Evolutionary conservation across 371 early-diverging fungal genomes (phyloP).

Genomic region (Scutellospora calospora): DNA sequence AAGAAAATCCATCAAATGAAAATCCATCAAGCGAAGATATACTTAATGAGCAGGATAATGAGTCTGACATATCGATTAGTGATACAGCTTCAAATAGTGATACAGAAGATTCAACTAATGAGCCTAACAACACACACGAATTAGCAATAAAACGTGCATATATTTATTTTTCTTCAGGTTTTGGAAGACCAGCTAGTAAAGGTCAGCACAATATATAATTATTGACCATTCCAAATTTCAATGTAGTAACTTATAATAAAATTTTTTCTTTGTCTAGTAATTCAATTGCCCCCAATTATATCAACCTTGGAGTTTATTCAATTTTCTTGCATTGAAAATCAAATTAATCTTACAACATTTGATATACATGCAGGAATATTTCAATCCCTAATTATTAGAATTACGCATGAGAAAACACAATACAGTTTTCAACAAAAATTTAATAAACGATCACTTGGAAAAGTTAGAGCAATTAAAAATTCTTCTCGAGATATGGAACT

Average conservation of each 20-base stretch:
- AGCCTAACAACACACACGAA: background rate
- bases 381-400: background rate
- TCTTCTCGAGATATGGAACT: background rate
- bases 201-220: background rate
- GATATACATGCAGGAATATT: slow-evolving; percentile 11
- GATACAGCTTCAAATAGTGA: background rate
- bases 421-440: background rate
- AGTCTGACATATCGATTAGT: too few relatives aligned
- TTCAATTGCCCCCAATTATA: background rate
- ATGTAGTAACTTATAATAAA: background rate
- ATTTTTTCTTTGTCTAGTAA: background rate
- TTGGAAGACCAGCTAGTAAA: slow-evolving; percentile 6
- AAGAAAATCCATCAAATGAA: background rate
- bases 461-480: background rate
- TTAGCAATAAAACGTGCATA: background rate
- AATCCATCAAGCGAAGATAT: background rate
- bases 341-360: slow-evolving; percentile 24
- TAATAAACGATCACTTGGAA: background rate
- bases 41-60: background rate
- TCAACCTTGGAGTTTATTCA: background rate
- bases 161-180: slow-evolving; percentile 24
- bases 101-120: background rate
- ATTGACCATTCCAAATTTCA: background rate
- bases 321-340: slow-evolving; percentile 1
- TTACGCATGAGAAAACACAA: slow-evolving; percentile 31